Base-by-base conservation (phyloP, 73 alveolate genomes). In the Paramecium sonneborni region DNA sequence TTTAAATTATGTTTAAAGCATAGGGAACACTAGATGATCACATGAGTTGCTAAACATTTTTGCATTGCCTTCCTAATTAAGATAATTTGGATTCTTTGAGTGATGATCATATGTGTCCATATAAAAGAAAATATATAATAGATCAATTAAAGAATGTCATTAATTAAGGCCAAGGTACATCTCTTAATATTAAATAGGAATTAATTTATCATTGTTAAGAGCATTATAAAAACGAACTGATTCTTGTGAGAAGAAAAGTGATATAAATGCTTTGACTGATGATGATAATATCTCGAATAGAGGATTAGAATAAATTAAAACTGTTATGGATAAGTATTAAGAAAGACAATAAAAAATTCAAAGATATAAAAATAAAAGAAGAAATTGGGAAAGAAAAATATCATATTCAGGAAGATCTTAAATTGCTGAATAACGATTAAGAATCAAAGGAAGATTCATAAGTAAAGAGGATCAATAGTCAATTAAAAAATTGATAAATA, bases 371-470 rank as follows among this genome's bases (percentile, higher is more conserved):
- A 88, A 88, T 38, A 88, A 88, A 28, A 88, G 70, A 52, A 68
- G 94, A 68, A 70, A 69, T 38, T 88, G 94, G 94, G 87, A 69
- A 38, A 38, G 70, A 48, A 88, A 70, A 26, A 52, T 88, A 35
- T 88, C 91, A n/a, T 88, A 88, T n/a, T 48, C 67, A 18, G 79
- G 89, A 18, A 62, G 94, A 28, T 57, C 70, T 15, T 44, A 82
- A 41, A 57, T 88, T 24, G 94, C 94, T 41, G 94, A 88, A 35
- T 43, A 56, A 37, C 38, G 94, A 21, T 20, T 70, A 15, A 23
- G 94, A 68, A 88, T 88, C 24, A 88, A 88, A 82, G 94, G 94
- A 0, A 48, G 94, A 43, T 88, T 88, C 34, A 88, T 88, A 24
- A 69, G 91, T 48, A 67, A 88, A 46, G 52, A 88, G 34, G 94